Percentiles rank a stretch among this genome's conserved stretches.
These are phyloP conservation scores for Mycena maculata DNA, from an alignment of 768 basidiomycete species.

Conservation along the genomic window DNA sequence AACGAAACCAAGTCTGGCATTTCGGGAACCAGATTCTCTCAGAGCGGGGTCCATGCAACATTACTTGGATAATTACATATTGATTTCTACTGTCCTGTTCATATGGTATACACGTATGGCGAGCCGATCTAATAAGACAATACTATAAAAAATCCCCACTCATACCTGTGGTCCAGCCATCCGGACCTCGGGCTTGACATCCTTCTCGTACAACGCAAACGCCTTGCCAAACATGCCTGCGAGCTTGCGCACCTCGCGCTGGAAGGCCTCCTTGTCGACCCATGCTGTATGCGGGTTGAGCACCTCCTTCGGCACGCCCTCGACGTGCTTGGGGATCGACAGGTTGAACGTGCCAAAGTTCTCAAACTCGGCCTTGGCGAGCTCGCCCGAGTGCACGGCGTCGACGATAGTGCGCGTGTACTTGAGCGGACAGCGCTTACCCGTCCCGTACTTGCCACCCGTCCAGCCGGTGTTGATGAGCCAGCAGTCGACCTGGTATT, in stretches of 20 bases:
- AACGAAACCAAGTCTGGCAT: no score
- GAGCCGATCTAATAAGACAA: conserved; percentile 13
- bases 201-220: conserved; percentile 90
- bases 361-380: conserved; percentile 89
- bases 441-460: conserved; percentile 90
- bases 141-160: conserved; percentile 18
- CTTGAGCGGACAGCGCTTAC: conserved; percentile 96
- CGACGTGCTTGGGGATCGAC: conserved; percentile 82
- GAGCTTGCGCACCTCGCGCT: conserved; percentile 88
- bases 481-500: conserved; percentile 93
- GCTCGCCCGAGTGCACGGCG: conserved; percentile 93
- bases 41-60: no score
- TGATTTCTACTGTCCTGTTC: conserved; percentile 13
- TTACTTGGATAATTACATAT: conserved; percentile 12
- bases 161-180: conserved; percentile 78
- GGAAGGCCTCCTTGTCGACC: conserved; percentile 90
- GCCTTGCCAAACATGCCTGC: conserved; percentile 95
- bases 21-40: no score
- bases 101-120: conserved; percentile 15
- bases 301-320: conserved; percentile 91
- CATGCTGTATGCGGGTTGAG: conserved; percentile 91
- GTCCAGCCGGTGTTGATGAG: conserved; percentile 99
- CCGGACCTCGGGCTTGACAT: conserved; percentile 84
- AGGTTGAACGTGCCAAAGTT: conserved; percentile 87
- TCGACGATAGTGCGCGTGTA: conserved; percentile 97